Percentiles rank a stretch among this genome's conserved stretches.
phyloP scores from a whole-genome alignment of 805 yeast genomes.

The Grigorovia jiainica region DNA sequence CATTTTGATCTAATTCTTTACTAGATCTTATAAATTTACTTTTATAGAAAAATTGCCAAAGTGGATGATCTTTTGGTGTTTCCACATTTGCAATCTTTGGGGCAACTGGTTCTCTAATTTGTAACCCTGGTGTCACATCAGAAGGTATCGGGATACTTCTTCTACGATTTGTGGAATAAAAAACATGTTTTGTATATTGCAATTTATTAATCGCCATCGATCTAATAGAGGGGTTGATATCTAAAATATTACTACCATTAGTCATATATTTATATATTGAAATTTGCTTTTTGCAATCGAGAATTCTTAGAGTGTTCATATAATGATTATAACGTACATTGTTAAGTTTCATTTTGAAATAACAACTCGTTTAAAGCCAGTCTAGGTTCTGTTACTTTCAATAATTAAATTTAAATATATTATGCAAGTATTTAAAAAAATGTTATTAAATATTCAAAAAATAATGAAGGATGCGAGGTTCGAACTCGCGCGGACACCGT shows the following conservation, averaged over 20 bases:
- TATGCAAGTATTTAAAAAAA: too few species aligned
- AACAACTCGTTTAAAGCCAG: too few species aligned
- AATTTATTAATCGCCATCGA: too few species aligned
- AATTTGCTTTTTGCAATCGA: too few species aligned
- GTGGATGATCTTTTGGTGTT: conserved; percentile 79
- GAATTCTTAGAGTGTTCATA: too few species aligned
- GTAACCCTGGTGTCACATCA: conserved; percentile 21
- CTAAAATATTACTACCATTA: too few species aligned
- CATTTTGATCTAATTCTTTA: conserved; percentile 42
- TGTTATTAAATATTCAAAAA: not conserved
- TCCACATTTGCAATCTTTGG: conserved; percentile 69
- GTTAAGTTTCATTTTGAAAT: too few species aligned
- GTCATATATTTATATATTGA: too few species aligned
- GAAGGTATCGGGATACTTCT: not conserved
- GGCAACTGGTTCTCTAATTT: conserved; percentile 70
- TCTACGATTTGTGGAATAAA: not conserved
- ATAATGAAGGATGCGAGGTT: not conserved
- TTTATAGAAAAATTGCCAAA: conserved; percentile 83
- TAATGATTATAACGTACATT: too few species aligned
- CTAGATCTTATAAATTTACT: conserved; percentile 51
- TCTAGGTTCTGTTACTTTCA: too few species aligned
- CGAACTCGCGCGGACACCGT: not conserved
- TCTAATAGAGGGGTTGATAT: too few species aligned
- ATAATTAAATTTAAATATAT: too few species aligned
- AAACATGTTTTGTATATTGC: not conserved